phyloP scores from a whole-genome alignment of 1,284 basidiomycete genomes.

The Cryptococcus deneoformans region DNA sequence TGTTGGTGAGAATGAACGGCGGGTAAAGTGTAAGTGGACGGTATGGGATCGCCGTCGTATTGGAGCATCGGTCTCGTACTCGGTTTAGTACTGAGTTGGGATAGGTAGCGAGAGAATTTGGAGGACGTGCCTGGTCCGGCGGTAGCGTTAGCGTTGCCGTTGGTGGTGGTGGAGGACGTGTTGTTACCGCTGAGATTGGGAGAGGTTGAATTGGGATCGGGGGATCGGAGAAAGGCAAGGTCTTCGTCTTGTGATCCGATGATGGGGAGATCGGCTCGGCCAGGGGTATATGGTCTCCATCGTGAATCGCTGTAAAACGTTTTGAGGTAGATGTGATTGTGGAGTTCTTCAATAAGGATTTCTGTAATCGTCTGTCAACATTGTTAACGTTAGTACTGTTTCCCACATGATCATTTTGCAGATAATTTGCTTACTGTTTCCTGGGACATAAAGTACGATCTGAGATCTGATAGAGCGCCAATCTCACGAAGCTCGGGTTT shows the following conservation, averaged over 20 bases:
- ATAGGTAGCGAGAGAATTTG: constrained; percentile 60
- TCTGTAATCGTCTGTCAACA: constrained; percentile 71
- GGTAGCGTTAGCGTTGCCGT: not conserved
- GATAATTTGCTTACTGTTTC: constrained; percentile 64
- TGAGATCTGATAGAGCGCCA: constrained; percentile 85
- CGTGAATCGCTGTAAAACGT: constrained; percentile 93
- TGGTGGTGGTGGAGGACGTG: not conserved
- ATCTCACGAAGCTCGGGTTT: constrained; percentile 91
- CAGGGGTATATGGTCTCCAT: constrained; percentile 80
- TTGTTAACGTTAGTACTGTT: not conserved
- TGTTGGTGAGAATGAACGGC: constrained; percentile 3
- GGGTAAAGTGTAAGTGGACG: constrained; percentile 7
- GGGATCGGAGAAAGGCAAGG: not conserved
- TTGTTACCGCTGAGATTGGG: constrained; percentile 2
- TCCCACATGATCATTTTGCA: too few species aligned
- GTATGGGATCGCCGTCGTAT: constrained; percentile 52
- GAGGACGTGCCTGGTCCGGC: constrained; percentile 21
- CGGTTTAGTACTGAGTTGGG: constrained; percentile 67
- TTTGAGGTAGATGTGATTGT: constrained; percentile 97
- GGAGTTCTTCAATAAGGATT: constrained; percentile 92
- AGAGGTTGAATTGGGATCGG: constrained; percentile 2
- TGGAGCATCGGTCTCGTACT: constrained; percentile 73
- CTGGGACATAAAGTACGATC: constrained; percentile 81
- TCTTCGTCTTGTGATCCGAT: constrained; percentile 13
- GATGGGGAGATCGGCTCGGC: constrained; percentile 59